Base-by-base conservation (phyloP, 768 basidiomycete genomes). In the Lenzites betulinus region DNA sequence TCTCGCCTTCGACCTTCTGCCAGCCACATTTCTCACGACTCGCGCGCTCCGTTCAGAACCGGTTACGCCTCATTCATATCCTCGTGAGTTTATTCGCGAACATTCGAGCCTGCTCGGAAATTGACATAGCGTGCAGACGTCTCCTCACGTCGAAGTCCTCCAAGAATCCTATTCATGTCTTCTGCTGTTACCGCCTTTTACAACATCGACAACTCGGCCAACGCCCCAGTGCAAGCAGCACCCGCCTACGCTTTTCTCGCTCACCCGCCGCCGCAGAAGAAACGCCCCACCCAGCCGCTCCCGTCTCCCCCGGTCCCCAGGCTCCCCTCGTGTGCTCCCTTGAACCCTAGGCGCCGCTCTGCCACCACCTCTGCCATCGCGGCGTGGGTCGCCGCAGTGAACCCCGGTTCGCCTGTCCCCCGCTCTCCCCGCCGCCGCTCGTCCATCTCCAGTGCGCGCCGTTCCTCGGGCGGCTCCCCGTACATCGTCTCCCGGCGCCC, bases 351-450 rank as follows among this genome's bases (percentile, higher is more conserved):
- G 13, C 72, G 70, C 50, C 76, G 77, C 63, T 79, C 83, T 22
- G 78, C 74, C 53, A 79, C 83, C 1, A 78, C 77, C 64, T 74
- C 80, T 2, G 67, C 77, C 39, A 88, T 90, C 47, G 67, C 80
- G 16, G 64, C 82, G 39, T 92, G 89, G 89, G 86, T 83, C 5
- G 74, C 83, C 20, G 78, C 75, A 63, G 86, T 91, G 55, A 83
- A 87, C 58, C 89, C 89, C 5, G 89, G 88, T 7, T 85, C 88
- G 16, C 88, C 89, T 3, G 77, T 73, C 0, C 75, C 78, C 66
- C 75, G 22, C 75, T 77, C 65, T 23, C 71, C 70, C 7, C 66
- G 68, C 12, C 66, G 70, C 39, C 68, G 70, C 22, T 66, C 71
- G 4, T 67, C 67, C n/a, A 59, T 64, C 18, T 66, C 65, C 46